Base-by-base conservation (phyloP, 2,329 filamentous ascomycete genomes). In the Verticillium nubilum region DNA sequence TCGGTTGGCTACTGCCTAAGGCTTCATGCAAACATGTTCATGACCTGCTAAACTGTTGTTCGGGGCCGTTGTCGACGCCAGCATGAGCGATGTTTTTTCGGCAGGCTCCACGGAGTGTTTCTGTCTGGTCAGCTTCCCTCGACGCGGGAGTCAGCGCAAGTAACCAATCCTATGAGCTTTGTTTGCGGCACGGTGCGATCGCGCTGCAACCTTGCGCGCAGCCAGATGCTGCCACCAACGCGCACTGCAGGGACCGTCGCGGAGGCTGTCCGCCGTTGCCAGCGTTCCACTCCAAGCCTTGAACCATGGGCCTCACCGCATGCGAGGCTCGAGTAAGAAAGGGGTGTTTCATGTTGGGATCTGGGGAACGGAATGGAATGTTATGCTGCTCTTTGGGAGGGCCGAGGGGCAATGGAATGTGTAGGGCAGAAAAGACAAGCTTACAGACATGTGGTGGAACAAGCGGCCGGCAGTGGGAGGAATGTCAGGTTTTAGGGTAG, bases 341-440 rank as follows among this genome's bases (percentile, higher is more conserved):
- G 2, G 17, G 27, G 9, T 4, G 12, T 47, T 31, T 54, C 37
- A 13, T 19, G 52, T 47, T 37, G 19, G 52, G 54, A 42, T 37
- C 54, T 26, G 23, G 57, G 23, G 50, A 37, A 17, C 17, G 50
- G 59, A 60, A 55, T 60, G 59, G 59, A 29, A 53, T 50, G 29
- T 35, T 10, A 37, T 27, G 7, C 28, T 31, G 25, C 15, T 15
- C 50, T 13, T 12, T 17, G 9, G n/a, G 42, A 25, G 42, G n/a
- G 52, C 19, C 10, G 29, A 31, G 27, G 52, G 28, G 27, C 17
- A 29, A 19, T 17, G 52, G 52, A 31, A 31, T 54, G 52, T n/a
- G 27, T 23, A 23, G 29, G 26, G 52, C 52, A 33, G n/a, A 31
- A n/a, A 53, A 31, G 27, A 33, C 28, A 33, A 54, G 28, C 52